Evolutionary conservation across 2,329 filamentous ascomycete species (phyloP).

Genomic region (Pseudogymnoascus sp.): DNA sequence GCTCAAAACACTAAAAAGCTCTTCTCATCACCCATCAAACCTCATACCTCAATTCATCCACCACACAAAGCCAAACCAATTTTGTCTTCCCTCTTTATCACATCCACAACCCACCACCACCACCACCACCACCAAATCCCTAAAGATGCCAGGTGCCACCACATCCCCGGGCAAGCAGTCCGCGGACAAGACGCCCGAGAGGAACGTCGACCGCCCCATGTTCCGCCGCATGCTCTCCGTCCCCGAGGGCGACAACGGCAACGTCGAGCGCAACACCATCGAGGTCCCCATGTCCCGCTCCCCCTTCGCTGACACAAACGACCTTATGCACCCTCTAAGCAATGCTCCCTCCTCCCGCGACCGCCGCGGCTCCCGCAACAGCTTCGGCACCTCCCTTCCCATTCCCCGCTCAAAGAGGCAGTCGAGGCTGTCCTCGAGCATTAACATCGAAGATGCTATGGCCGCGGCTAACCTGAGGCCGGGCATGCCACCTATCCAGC

Average conservation of each 20-base stretch:
- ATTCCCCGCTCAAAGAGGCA: constrained; percentile 63
- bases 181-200: neutral
- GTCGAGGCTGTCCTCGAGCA: constrained; percentile 52
- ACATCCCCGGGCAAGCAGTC: neutral
- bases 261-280: constrained; percentile 38
- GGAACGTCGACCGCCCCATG: neutral
- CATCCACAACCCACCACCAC: neutral
- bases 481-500: constrained; percentile 49
- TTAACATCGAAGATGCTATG: constrained; percentile 28
- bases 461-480: constrained; percentile 38
- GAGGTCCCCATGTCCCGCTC: constrained; percentile 63
- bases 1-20: neutral
- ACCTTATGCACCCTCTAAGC: constrained; percentile 67
- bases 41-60: neutral
- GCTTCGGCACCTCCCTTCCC: constrained; percentile 62
- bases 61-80: neutral
- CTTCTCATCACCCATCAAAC: neutral
- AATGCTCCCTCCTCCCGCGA: constrained; percentile 58
- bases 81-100: neutral
- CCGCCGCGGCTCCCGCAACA: constrained; percentile 63
- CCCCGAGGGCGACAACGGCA: neutral
- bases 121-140: neutral
- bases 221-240: constrained; percentile 3
- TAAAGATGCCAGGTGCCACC: neutral
- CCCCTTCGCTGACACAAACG: constrained; percentile 56